A percentile compares a stretch with the other conserved stretches of the same genome.
phyloP scores from a whole-genome alignment of 768 basidiomycete genomes.

The Mycena capillaripes region DNA sequence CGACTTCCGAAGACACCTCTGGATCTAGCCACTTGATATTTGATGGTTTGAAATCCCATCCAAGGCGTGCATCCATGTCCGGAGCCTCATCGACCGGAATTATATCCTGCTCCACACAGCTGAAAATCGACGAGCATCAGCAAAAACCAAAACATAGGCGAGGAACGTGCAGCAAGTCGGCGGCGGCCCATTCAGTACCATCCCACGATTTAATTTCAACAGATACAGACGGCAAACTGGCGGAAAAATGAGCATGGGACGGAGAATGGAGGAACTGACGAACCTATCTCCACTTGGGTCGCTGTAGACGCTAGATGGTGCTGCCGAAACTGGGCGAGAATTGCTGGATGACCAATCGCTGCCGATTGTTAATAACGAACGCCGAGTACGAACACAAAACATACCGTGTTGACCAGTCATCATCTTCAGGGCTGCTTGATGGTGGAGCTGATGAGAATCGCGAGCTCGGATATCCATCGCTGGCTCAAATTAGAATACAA shows the following conservation, averaged over 20 bases:
- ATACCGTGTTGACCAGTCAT: no score
- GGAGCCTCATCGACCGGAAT: slow-evolving; percentile 1
- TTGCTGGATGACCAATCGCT: no score
- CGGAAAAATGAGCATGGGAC: background rate
- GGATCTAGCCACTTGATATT: slow-evolving; percentile 11
- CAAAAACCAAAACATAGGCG: background rate
- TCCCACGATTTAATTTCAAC: slow-evolving; percentile 14
- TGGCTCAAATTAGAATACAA: no score
- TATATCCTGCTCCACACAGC: background rate
- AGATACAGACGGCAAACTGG: background rate
- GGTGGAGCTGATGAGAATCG: no score
- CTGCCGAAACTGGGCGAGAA: no score
- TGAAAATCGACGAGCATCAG: background rate
- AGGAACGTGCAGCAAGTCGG: background rate
- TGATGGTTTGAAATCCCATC: slow-evolving; percentile 17
- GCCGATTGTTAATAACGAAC: no score
- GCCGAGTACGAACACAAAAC: no score
- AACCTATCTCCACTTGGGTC: no score
- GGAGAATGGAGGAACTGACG: background rate
- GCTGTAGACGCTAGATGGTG: no score
- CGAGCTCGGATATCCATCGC: no score
- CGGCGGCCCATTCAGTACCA: background rate
- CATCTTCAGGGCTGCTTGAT: no score
- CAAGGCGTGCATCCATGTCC: slow-evolving; percentile 10
- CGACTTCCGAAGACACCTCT: slow-evolving; percentile 3